Percentiles rank a stretch among this genome's conserved stretches.
Conservation (phyloP, 2,329 filamentous ascomycete species). For the Cytospora leucostoma region DNA sequence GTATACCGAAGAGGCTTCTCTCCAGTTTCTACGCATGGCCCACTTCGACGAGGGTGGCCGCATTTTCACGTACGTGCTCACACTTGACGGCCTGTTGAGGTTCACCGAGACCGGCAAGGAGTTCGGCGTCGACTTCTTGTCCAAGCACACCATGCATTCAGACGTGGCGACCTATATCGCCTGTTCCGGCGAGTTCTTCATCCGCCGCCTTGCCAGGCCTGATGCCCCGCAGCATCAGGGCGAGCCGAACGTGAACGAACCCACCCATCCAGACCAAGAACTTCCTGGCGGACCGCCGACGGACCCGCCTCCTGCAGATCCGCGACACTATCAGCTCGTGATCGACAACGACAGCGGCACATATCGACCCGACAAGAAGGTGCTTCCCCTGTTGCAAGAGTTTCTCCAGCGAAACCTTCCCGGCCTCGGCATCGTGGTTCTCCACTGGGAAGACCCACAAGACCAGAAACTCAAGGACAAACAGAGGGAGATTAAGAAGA, state of each 20-base stretch:
- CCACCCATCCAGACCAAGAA: conserved; percentile 55
- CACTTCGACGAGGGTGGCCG: conserved; percentile 85
- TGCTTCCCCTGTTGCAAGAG: conserved; percentile 69
- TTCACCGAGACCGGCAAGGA: conserved; percentile 97
- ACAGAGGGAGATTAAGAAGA: conserved; percentile 74
- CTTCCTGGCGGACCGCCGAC: conserved; percentile 50
- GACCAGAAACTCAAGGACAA: conserved; percentile 74
- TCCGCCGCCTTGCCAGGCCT: conserved; percentile 65
- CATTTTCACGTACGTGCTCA: conserved; percentile 90
- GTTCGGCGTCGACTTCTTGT: conserved; percentile 89
- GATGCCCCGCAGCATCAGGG: conserved; percentile 40
- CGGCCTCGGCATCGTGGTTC: conserved; percentile 70
- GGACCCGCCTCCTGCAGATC: conserved; percentile 47
- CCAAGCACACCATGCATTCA: conserved; percentile 96
- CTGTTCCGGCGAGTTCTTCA: conserved; percentile 90
- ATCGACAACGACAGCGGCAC: conserved; percentile 97
- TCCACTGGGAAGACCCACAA: conserved; percentile 77
- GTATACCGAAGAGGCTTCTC: conserved; percentile 69
- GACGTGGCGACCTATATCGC: conserved; percentile 90
- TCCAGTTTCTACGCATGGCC: conserved; percentile 81
- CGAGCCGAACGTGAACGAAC: conserved; percentile 45
- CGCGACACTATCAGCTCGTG: conserved; percentile 74
- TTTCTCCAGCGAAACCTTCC: conserved; percentile 76
- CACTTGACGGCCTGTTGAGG: conserved; percentile 79
- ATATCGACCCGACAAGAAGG: conserved; percentile 80